A percentile compares a stretch with the other conserved stretches of the same genome.
Evolutionary conservation across 345 rosid genomes (phyloP).

Genomic region (Salix suchowensis): DNA sequence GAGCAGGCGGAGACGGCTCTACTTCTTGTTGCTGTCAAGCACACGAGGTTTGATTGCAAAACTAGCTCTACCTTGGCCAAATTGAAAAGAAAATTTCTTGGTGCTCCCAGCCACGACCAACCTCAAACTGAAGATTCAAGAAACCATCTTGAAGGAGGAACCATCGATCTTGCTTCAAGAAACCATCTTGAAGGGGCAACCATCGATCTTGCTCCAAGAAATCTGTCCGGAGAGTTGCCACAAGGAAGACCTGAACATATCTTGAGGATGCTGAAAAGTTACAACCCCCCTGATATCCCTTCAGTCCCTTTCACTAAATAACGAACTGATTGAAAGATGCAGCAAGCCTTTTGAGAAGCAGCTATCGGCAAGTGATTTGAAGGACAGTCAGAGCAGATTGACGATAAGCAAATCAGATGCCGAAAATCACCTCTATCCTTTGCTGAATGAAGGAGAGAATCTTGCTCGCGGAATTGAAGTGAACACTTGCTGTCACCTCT

Average conservation of each 20-base stretch:
- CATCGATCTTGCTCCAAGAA: no score
- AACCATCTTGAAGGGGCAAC: no score
- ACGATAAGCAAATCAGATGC: neutral
- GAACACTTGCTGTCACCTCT: neutral
- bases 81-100: no score
- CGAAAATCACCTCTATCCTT: neutral
- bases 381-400: neutral
- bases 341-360: conserved; percentile 21
- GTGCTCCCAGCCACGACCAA: no score
- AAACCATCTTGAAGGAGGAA: no score
- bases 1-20: no score
- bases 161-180: no score
- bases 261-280: neutral
- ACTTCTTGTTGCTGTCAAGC: no score
- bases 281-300: neutral
- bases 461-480: neutral
- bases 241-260: neutral
- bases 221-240: no score
- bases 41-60: no score
- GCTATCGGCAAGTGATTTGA: conserved; percentile 8
- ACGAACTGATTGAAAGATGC: neutral
- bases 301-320: neutral
- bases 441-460: neutral
- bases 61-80: no score
- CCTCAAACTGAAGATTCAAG: no score